phyloP scores from a whole-genome alignment of 441 rosid genomes.

The Sinapis alba region DNA sequence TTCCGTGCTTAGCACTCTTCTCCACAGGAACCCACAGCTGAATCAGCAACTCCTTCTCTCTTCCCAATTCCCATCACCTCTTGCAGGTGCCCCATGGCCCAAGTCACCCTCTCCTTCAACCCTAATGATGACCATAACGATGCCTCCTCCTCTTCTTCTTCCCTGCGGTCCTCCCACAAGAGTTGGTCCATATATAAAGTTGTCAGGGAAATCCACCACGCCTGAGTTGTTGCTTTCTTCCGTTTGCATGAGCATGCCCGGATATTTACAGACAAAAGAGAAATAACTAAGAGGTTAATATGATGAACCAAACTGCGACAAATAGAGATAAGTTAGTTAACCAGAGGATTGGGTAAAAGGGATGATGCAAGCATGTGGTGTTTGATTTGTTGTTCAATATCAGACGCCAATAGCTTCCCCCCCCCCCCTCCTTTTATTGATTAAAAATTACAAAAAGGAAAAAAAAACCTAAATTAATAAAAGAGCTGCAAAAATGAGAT shows the following conservation, averaged over 20 bases:
- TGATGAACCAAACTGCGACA: constrained; percentile 1
- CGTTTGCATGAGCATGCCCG: constrained; percentile 28
- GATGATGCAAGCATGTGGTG: constrained; percentile 27
- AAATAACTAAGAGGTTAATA: neutral
- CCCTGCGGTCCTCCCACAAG: constrained; percentile 73
- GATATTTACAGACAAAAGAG: neutral
- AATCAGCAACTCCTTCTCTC: constrained; percentile 57
- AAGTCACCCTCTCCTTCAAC: constrained; percentile 53
- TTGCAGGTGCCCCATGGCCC: constrained; percentile 57
- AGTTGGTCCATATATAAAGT: constrained; percentile 85
- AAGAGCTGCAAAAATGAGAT: constrained; percentile 31
- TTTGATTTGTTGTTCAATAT: constrained; percentile 33
- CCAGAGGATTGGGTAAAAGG: neutral
- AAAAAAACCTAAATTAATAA: neutral
- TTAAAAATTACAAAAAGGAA: neutral
- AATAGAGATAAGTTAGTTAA: neutral
- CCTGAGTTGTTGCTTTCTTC: constrained; percentile 40
- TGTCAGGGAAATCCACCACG: constrained; percentile 47
- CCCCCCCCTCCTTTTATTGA: neutral
- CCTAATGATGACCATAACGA: constrained; percentile 30
- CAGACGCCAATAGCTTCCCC: constrained; percentile 31
- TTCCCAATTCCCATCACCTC: constrained; percentile 55
- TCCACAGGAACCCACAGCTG: constrained; percentile 84
- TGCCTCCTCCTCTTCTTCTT: constrained; percentile 41
- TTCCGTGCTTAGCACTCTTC: constrained; percentile 63